Evolutionary conservation across 305 asterid genomes (phyloP).

Genomic region (Lippia alba): DNA sequence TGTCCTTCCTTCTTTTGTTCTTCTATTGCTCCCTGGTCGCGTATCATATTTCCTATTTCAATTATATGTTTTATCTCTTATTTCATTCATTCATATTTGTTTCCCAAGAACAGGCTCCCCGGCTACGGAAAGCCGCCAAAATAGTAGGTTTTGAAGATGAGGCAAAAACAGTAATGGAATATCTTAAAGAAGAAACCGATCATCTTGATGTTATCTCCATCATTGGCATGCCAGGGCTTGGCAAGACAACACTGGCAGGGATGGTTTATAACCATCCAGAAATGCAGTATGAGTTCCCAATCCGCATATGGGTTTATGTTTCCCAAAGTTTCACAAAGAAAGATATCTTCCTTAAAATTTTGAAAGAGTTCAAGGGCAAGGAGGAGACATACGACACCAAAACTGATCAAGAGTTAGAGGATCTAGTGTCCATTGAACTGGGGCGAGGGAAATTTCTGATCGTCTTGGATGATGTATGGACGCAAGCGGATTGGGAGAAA

Average conservation of each 20-base stretch:
- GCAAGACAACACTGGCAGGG: conserved; percentile 40
- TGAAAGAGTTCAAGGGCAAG: conserved; percentile 26
- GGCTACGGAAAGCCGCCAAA: not conserved
- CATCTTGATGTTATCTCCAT: conserved; percentile 39
- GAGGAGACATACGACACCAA: too few species aligned
- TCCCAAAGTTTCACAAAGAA: conserved; percentile 37
- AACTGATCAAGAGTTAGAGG: conserved; percentile 32
- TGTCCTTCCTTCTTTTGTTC: too few species aligned
- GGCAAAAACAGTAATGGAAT: conserved; percentile 4
- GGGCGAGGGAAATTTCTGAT: conserved; percentile 40
- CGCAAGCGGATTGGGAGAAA: conserved; percentile 43
- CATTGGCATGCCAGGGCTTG: conserved; percentile 41
- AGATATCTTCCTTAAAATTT: conserved; percentile 37
- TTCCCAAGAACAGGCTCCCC: conserved; percentile 33
- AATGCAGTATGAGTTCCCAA: conserved; percentile 18
- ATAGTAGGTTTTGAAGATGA: conserved; percentile 29
- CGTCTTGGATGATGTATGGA: conserved; percentile 62
- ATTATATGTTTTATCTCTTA: too few species aligned
- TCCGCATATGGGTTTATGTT: conserved; percentile 1
- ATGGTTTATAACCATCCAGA: conserved; percentile 32
- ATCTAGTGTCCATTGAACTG: not conserved
- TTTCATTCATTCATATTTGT: too few species aligned
- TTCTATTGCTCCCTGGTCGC: too few species aligned
- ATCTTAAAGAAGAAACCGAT: conserved; percentile 5
- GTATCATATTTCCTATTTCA: too few species aligned